Base-by-base conservation (phyloP, 1,284 basidiomycete genomes). In the Ganoderma leucocontextum region DNA sequence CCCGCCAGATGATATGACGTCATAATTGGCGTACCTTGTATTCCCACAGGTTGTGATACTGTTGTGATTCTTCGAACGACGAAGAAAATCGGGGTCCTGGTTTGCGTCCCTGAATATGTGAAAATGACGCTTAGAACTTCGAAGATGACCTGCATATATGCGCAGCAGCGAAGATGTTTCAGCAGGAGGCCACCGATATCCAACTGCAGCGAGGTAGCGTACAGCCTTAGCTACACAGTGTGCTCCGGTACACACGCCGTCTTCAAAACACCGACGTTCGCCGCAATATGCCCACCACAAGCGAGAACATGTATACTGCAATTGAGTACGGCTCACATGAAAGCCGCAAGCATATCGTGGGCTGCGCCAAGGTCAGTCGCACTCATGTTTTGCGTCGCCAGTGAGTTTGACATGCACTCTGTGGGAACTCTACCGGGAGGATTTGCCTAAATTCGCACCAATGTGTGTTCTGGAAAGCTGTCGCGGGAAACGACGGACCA, bases 391-490 rank as follows among this genome's bases (percentile, higher is more conserved):
- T 52, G n/a, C 25, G 25, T 52, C 47, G 22, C 47, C 22, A 25
- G 47, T 52, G 47, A 25, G 47, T 22, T 52, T 10, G 22, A 25
- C 47, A 13, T 25, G 47, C 29, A 19, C 33, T 36, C 33, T 15
- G 19, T 35, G 53, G 2, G 53, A 55, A 33, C 7, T 17, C 5
- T 8, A 22, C 35, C 36, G 19, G 55, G 35, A 36, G 29, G 12
- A 35, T 35, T 38, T 22, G 17, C 35, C 35, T 38, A 7, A 58
- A 13, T n/a, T 58, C 35, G 35, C 55, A 38, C 36, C 25, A 13
- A 15, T 15, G 53, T 55, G 53, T 55, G n/a, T n/a, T n/a, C 53
- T 55, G 17, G 47, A 15, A 55, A 55, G 53, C 29, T 55, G 33
- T 35, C 25, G 33, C 17, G 53, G 33, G 33, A 52, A 52, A 52